These are phyloP conservation scores for Chenopodium album DNA, from an alignment of 148 eudicot genomes.

Conservation along the genomic window DNA sequence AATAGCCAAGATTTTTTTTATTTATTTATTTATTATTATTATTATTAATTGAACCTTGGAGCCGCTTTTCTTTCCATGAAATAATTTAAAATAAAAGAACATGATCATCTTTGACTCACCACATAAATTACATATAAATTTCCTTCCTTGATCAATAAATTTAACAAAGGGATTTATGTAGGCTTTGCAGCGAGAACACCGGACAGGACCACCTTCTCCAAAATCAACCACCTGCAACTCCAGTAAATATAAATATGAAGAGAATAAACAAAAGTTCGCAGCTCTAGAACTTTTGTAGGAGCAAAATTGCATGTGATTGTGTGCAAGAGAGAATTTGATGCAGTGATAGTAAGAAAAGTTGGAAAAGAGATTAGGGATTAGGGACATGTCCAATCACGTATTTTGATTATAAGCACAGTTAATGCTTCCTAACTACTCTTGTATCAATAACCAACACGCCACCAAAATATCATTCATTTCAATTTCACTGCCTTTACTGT, in stretches of 20 bases:
- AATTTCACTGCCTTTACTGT: background rate
- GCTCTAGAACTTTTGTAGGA: background rate
- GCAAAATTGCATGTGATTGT: background rate
- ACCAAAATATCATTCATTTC: background rate
- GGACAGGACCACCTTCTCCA: conserved; percentile 94
- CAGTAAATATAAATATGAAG: conserved; percentile 9
- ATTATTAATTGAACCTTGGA: background rate
- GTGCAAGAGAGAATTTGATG: background rate
- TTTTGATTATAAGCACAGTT: background rate
- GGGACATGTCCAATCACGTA: background rate
- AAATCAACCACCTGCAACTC: conserved; percentile 78
- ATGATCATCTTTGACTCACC: conserved; percentile 46
- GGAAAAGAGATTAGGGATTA: background rate
- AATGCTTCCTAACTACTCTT: background rate
- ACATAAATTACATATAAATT: conserved; percentile 84
- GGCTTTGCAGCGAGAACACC: conserved; percentile 97
- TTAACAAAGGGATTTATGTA: conserved; percentile 91
- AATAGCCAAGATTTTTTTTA: background rate
- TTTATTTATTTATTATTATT: background rate
- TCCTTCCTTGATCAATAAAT: conserved; percentile 91
- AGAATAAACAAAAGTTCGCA: background rate
- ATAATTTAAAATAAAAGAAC: background rate
- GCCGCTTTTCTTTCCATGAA: background rate
- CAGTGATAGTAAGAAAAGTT: background rate
- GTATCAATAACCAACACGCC: background rate